Evolutionary conservation across 768 basidiomycete genomes (phyloP), one percentile per base, ranked within the genome.

Genomic region (Plicaturopsis crispa): DNA sequence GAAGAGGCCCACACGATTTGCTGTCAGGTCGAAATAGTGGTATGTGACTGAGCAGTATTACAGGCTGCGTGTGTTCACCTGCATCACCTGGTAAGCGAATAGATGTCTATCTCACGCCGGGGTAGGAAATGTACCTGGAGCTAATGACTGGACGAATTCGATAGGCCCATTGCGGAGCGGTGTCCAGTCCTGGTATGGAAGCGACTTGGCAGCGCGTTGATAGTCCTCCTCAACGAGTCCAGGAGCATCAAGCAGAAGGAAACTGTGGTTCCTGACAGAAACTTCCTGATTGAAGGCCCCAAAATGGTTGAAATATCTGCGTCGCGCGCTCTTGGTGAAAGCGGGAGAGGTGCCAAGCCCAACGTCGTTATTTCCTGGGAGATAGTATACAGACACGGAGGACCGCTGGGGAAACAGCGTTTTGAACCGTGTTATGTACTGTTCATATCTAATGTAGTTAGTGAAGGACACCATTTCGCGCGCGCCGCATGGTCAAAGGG

Each of bases 221-320:
- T 87, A 86, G 49, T 88, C 85, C 56, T 89, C 84, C 41, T 90
- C 86, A 10, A 87, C 78, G 17, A 91, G 67, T n/a, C 75, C 80
- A 2, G 87, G 80, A 3, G 85, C 77, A 49, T 91, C 77, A 14
- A 91, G 56, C 34, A 78, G 61, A n/a, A 89, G 54, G 35, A 91
- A 70, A 0, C 76, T 76, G 49, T 88, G 82, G 33, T 82, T 87
- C 6, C 73, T 72, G 43, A 89, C 62, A 3, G 65, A 53, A 39
- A 85, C 63, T 10, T 70, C 60, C 33, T 73, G 72, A 49, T 85
- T 88, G 31, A 81, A 63, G 11, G 75, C 70, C 0, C 87, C 89
- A 44, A 92, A 91, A 35, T 69, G 59, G 17, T 67, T 54, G 13
- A 61, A 54, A 49, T 81, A 92, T 39, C 77, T 67, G 14, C 61